phyloP scores from a whole-genome alignment of 2,329 filamentous ascomycete species.

The Aspergillus carbonarius region DNA sequence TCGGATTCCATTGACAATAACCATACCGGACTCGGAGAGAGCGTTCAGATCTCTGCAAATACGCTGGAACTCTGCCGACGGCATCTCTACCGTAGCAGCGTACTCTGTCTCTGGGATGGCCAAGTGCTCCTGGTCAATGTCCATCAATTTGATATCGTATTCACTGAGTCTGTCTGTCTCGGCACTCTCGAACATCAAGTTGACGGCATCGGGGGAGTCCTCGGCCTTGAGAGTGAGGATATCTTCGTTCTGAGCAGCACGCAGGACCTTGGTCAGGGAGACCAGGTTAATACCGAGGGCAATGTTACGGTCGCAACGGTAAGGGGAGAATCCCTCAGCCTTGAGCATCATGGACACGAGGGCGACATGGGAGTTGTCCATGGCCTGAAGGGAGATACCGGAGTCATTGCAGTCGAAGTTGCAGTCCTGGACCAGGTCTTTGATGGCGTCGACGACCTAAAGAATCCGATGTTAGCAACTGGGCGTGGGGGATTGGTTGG shows the following conservation, averaged over 20 bases:
- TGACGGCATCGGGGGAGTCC: slow-evolving; percentile 92
- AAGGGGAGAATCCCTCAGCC: slow-evolving; percentile 89
- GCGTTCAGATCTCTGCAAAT: slow-evolving; percentile 91
- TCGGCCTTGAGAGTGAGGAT: slow-evolving; percentile 96
- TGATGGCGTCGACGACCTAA: slow-evolving; percentile 97
- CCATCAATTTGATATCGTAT: slow-evolving; percentile 99
- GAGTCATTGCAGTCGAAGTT: slow-evolving; percentile 99
- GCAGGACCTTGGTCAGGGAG: slow-evolving; percentile 95
- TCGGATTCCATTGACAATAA: background rate
- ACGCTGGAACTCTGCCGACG: slow-evolving; percentile 83
- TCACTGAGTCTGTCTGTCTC: slow-evolving; percentile 90
- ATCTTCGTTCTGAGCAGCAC: slow-evolving; percentile 90
- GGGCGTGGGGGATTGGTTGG: background rate
- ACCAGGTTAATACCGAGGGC: slow-evolving; percentile 95
- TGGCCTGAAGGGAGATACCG: slow-evolving; percentile 94
- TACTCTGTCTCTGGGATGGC: slow-evolving; percentile 99
- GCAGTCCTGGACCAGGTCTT: slow-evolving; percentile 98
- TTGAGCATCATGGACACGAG: slow-evolving; percentile 99
- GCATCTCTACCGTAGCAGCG: slow-evolving; percentile 85
- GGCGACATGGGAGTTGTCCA: slow-evolving; percentile 99
- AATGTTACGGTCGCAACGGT: slow-evolving; percentile 98
- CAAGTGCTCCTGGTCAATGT: slow-evolving; percentile 99
- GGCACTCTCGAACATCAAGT: slow-evolving; percentile 89
- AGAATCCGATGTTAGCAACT: slow-evolving; percentile 10
- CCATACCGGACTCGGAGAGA: slow-evolving; percentile 90